Base-by-base conservation (phyloP, 1,139 yeast genomes). In the Geotrichum macrosporum region DNA sequence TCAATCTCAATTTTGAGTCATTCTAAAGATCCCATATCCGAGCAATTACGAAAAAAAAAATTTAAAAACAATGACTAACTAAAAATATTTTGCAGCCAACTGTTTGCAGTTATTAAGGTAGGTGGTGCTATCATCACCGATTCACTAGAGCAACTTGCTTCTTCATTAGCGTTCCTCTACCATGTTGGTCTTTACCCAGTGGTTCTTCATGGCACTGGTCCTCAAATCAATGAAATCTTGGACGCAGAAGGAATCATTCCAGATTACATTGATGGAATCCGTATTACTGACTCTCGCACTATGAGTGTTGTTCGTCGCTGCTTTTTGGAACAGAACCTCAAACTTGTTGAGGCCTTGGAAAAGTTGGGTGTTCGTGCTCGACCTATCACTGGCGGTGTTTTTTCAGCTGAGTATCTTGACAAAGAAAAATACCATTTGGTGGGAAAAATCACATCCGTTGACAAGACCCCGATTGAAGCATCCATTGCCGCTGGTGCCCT, bases 51-150 rank as follows among this genome's bases (percentile, higher is more conserved):
- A 40, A 15, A 24, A 22, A 12, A 35, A 35, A 35, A 22, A 22
- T 22, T 35, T 35, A 22, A 10, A 5, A 12, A 30, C 19, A 12
- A 35, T 35, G 29, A 35, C 29, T 35, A 35, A 27, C 33, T 18
- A 15, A 13, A 4, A n/a, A 45, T 24, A 9, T 16, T 35, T 20
- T 81, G 87, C 10, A 88, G 86, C 57, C 98, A 92, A 66, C 97
- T 92, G 64, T 92, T 92, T 63, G 99, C 99, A 10, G 96, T 92
- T 42, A 92, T 92, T 69, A 92, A 92, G 68, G 98, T 92, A 34
- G 99, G 99, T 35, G 99, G 99, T 56, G 99, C 98, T 35, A 89
- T 94, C 61, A 92, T 92, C 64, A 89, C 97, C 43, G 95, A 92
- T 60, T 94, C 89, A 59, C 72, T 94, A 55, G 84, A 88, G 12